Evolutionary conservation across 2,329 filamentous ascomycete genomes (phyloP).

Genomic region (Aspergillus pseudoterreus): DNA sequence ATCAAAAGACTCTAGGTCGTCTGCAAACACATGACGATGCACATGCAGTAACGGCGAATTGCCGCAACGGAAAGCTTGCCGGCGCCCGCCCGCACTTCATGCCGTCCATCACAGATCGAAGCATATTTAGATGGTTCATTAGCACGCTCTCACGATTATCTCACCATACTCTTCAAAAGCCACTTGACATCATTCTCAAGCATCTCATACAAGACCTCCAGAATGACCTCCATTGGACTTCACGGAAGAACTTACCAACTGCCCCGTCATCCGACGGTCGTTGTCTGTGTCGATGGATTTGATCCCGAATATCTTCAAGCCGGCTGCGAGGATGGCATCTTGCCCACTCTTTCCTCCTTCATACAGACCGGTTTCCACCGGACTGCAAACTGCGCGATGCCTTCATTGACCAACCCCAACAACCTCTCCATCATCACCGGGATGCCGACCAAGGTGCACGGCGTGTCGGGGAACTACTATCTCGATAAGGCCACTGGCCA

Average conservation of each 20-base stretch:
- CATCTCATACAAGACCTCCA: not conserved
- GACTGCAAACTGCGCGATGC: slow-evolving; percentile 40
- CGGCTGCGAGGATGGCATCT: slow-evolving; percentile 31
- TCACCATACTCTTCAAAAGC: too few species aligned
- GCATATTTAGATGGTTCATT: too few species aligned
- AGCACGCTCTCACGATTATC: too few species aligned
- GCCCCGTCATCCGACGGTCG: slow-evolving; percentile 35
- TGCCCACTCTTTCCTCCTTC: slow-evolving; percentile 33
- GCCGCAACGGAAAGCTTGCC: too few species aligned
- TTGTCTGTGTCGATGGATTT: slow-evolving; percentile 45
- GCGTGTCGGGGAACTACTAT: slow-evolving; percentile 45
- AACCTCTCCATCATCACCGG: slow-evolving; percentile 47
- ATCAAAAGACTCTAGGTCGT: too few species aligned
- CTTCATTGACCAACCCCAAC: slow-evolving; percentile 46
- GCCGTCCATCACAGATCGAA: too few species aligned
- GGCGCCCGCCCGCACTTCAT: too few species aligned
- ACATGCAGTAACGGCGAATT: too few species aligned
- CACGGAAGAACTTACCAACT: slow-evolving; percentile 31
- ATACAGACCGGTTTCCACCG: slow-evolving; percentile 36
- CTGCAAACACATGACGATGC: too few species aligned
- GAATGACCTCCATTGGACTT: slow-evolving; percentile 4
- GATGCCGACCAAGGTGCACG: slow-evolving; percentile 37
- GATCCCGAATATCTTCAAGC: slow-evolving; percentile 40
- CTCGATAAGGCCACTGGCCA: slow-evolving; percentile 38
- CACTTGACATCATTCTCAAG: too few species aligned